Percentiles rank a stretch among this genome's conserved stretches.
These are phyloP conservation scores for Aureobasidium sp. DNA, from an alignment of 2,329 filamentous ascomycete species.

Conservation along the genomic window DNA sequence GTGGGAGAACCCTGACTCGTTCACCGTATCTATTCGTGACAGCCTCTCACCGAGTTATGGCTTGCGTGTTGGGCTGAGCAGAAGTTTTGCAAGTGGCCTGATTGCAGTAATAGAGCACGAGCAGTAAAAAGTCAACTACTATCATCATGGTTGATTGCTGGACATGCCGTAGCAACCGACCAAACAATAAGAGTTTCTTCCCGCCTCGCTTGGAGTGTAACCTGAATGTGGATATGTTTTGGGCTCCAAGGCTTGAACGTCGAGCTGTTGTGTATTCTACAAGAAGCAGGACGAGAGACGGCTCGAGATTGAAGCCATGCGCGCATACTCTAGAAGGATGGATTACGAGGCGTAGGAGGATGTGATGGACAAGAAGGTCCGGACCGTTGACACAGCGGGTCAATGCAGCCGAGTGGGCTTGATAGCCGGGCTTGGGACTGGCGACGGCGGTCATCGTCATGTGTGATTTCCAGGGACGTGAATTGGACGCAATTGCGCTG, in stretches of 20 bases:
- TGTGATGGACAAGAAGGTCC: not conserved
- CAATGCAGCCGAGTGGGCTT: not conserved
- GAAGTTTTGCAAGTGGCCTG: not conserved
- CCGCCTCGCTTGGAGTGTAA: not conserved
- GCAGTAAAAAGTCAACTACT: not conserved
- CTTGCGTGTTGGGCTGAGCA: not conserved
- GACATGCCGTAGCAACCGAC: slow-evolving; percentile 1
- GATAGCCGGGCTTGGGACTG: not conserved
- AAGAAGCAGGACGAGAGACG: not conserved
- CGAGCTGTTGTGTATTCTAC: too few relatives aligned
- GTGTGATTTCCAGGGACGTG: slow-evolving; percentile 1
- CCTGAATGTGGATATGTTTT: not conserved
- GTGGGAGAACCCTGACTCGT: not conserved
- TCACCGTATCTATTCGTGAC: not conserved
- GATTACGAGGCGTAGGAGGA: not conserved
- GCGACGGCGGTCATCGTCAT: not conserved
- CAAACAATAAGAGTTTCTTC: not conserved
- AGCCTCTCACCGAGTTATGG: not conserved
- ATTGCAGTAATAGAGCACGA: not conserved
- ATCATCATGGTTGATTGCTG: not conserved
- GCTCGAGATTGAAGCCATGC: too few relatives aligned
- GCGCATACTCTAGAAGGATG: not conserved
- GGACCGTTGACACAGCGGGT: not conserved
- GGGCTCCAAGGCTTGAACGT: not conserved
- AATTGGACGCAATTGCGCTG: not conserved